Evolutionary conservation across 2,329 filamentous ascomycete genomes (phyloP).

Genomic region (Ceratocystis papillata): DNA sequence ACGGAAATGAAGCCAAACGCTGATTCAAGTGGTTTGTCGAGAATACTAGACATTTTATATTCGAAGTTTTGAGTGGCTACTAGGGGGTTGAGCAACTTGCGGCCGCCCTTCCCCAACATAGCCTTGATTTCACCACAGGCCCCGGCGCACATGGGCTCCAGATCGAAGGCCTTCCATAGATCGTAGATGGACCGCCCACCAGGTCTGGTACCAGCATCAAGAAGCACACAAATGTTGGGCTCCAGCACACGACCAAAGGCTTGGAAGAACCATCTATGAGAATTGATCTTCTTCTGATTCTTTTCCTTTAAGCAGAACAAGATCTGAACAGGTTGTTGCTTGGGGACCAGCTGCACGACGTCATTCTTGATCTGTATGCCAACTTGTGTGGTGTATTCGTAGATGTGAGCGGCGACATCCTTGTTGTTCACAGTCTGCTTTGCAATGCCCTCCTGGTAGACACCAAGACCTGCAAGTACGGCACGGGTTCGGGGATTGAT

Average conservation of each 20-base stretch:
- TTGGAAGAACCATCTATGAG: slow-evolving; percentile 97
- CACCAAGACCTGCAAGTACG: slow-evolving; percentile 81
- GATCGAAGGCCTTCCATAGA: slow-evolving; percentile 95
- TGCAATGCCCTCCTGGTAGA: slow-evolving; percentile 96
- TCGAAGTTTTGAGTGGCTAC: slow-evolving; percentile 98
- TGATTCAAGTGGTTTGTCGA: slow-evolving; percentile 94
- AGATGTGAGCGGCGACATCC: slow-evolving; percentile 94
- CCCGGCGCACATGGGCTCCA: slow-evolving; percentile 94
- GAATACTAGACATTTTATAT: slow-evolving; percentile 99
- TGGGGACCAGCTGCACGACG: slow-evolving; percentile 71
- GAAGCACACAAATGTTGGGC: slow-evolving; percentile 90
- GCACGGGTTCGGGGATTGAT: slow-evolving; percentile 89
- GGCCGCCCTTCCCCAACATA: slow-evolving; percentile 76
- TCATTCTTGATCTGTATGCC: slow-evolving; percentile 82
- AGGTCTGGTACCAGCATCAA: slow-evolving; percentile 92
- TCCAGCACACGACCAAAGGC: slow-evolving; percentile 87
- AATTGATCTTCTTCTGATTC: slow-evolving; percentile 99
- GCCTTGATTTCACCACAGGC: slow-evolving; percentile 99
- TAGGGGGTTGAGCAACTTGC: slow-evolving; percentile 82
- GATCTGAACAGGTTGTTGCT: slow-evolving; percentile 86
- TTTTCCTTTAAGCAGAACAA: slow-evolving; percentile 98
- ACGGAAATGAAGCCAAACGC: slow-evolving; percentile 97
- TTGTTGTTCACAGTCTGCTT: slow-evolving; percentile 97
- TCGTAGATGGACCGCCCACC: slow-evolving; percentile 94
- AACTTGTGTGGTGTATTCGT: slow-evolving; percentile 85